Base-by-base conservation (phyloP, 2,329 filamentous ascomycete species). In the Phialemoniopsis sp. region DNA sequence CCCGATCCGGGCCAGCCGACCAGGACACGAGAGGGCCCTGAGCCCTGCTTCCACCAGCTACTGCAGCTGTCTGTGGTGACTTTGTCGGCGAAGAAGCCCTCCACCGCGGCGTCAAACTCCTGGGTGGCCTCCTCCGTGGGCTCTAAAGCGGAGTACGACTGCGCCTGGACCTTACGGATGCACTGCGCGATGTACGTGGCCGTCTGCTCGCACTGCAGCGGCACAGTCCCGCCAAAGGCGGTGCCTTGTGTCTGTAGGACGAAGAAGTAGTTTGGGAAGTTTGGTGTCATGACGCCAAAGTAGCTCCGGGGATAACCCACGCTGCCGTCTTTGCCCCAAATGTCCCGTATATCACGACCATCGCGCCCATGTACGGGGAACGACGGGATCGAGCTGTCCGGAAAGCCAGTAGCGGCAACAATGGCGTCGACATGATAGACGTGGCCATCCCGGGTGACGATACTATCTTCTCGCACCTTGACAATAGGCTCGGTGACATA, bases 371-470 rank as follows among this genome's bases (percentile, higher is more conserved):
- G n/a, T n/a, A 8, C n/a, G 7, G 30, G 8, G 6, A n/a, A 15
- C 28, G 40, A 47, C 9, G 53, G 52, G 37, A 52, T 48, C n/a
- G n/a, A n/a, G n/a, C n/a, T n/a, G n/a, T n/a, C n/a, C n/a, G n/a
- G n/a, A 37, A 55, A 57, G 13, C 55, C 52, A 2, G 52, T 57
- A 16, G 55, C 56, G 18, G 49, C 48, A 6, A 63, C 46, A 4
- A 66, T 48, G n/a, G 49, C 46, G 41, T 66, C 63, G 29, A 61
- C 55, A 7, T 53, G 15, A 41, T 46, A 47, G 13, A 38, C 34
- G 1, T 46, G 51, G 17, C 51, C 53, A 3, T 44, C 46, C 2
- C 54, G 46, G 15, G 57, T 41, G 8, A 39, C 37, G 7, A 65
- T n/a, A 7, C 62, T 58, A 3, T 45, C 52, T 21, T 51, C 46